Evolutionary conservation across 2,329 filamentous ascomycete genomes (phyloP), one percentile per base, ranked within the genome.

Genomic region (Arthrinium puccinioides): DNA sequence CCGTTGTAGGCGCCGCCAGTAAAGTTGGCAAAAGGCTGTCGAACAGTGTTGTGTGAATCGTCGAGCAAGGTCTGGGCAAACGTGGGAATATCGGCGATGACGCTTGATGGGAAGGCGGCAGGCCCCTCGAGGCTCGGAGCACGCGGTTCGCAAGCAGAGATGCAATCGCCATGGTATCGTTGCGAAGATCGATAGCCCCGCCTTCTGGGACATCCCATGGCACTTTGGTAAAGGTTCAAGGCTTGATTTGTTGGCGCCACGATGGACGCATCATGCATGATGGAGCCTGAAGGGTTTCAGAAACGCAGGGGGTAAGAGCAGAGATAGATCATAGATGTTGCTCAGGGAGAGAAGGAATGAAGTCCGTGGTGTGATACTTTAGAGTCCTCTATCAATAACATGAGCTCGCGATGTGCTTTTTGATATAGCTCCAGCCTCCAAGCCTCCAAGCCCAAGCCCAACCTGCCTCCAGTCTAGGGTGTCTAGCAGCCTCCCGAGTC

Each of bases 11-110:
- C 54, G 4, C 58, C 59, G 11, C 56, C 56, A 4, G 58, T 61
- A 35, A 61, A 56, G 45, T 62, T 61, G 6, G 52, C 51, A 38
- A 60, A 59, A 0, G 62, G 59, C 46, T 63, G 60, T 7, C 47
- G 41, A 6, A 43, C 46, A 10, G 44, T 58, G 29, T 54, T 34
- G 23, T 56, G 59, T n/a, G 49, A 53, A 3, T 40, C 40, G 14
- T 59, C 50, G 4, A 59, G 41, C 13, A 59, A 41, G 5, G 51
- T 54, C 43, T 57, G 55, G 7, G 44, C 45, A 37, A 53, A 60
- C 3, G 43, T 39, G n/a, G 57, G 57, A 5, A 52, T 36, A 3
- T 59, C 39, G 3, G 50, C 55, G 16, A 54, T 46, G 7, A 39
- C 55, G 5, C 38, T 33, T 4, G 57, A 48, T 2, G 53, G 53